A percentile compares a stretch with the other conserved stretches of the same genome.
These are phyloP conservation scores for Fusarium sp. DNA, from an alignment of 2,329 filamentous ascomycete genomes.

Conservation along the genomic window DNA sequence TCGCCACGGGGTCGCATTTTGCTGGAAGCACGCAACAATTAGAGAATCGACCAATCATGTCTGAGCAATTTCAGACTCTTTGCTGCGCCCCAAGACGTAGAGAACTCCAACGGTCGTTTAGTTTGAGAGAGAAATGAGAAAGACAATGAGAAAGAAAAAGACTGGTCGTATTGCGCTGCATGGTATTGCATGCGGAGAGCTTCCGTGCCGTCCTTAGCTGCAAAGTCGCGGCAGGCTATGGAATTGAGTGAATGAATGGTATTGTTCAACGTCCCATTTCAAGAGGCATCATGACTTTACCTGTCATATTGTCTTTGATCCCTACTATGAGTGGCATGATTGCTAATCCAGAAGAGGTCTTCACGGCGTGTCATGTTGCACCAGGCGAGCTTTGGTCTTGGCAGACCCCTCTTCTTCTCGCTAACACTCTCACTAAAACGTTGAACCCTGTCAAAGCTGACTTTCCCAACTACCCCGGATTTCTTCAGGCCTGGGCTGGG, in stretches of 20 bases:
- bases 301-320: conserved; percentile 28
- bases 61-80: conserved; percentile 14
- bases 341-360: conserved; percentile 15
- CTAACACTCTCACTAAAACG: not conserved
- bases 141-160: conserved; percentile 2
- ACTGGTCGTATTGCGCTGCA: conserved; percentile 20
- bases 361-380: conserved; percentile 28
- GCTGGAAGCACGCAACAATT: conserved; percentile 28
- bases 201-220: conserved; percentile 22
- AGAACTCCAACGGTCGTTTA: conserved; percentile 11
- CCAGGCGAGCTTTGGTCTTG: conserved; percentile 14
- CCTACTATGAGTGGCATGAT: conserved; percentile 7
- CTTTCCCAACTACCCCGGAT: conserved; percentile 36
- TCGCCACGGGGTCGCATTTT: conserved; percentile 28
- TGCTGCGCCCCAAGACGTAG: conserved; percentile 25
- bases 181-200: conserved; percentile 13
- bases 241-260: conserved; percentile 1
- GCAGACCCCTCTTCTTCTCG: conserved; percentile 14
- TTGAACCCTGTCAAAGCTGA: not conserved
- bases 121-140: conserved; percentile 10
- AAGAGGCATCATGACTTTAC: conserved; percentile 25
- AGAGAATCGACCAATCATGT: conserved; percentile 16
- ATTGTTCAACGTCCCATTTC: conserved; percentile 18
- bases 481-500: conserved; percentile 30
- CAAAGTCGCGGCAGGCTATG: not conserved